Evolutionary conservation across 371 early-diverging fungal genomes (phyloP).

Genomic region (Amoeboaphelidium protococcarum): DNA sequence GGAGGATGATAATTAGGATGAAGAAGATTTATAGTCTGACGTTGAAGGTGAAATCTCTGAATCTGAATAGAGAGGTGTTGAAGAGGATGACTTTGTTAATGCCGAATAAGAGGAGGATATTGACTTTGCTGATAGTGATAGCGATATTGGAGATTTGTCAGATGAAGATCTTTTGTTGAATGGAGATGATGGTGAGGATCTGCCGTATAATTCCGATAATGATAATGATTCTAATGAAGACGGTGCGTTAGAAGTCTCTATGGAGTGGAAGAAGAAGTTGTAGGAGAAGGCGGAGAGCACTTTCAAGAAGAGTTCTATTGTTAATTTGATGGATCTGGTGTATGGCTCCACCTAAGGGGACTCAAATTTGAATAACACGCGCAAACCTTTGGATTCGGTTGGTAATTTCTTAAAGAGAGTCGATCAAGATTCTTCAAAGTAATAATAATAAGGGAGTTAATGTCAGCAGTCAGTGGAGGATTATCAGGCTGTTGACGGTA

Average conservation of each 20-base stretch:
- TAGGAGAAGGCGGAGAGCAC: too few species aligned
- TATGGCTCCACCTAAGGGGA: too few species aligned
- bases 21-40: slow-evolving; percentile 7
- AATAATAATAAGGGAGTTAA: too few species aligned
- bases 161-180: not conserved
- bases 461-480: too few species aligned
- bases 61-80: slow-evolving; percentile 5
- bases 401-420: too few species aligned
- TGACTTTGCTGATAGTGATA: not conserved
- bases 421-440: too few species aligned
- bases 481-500: too few species aligned
- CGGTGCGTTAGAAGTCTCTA: slow-evolving; percentile 11
- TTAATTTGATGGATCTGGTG: too few species aligned
- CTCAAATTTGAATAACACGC: too few species aligned
- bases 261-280: too few species aligned
- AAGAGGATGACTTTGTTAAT: slow-evolving; percentile 10
- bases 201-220: slow-evolving; percentile 6
- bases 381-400: too few species aligned
- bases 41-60: slow-evolving; percentile 1
- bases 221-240: slow-evolving; percentile 14
- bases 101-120: not conserved
- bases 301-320: too few species aligned
- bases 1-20: slow-evolving; percentile 3
- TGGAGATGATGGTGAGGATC: not conserved
- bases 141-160: slow-evolving; percentile 11